A percentile compares a stretch with the other conserved stretches of the same genome.
These are phyloP conservation scores for Auricularia cornea DNA, from an alignment of 768 basidiomycete species.

Conservation along the genomic window DNA sequence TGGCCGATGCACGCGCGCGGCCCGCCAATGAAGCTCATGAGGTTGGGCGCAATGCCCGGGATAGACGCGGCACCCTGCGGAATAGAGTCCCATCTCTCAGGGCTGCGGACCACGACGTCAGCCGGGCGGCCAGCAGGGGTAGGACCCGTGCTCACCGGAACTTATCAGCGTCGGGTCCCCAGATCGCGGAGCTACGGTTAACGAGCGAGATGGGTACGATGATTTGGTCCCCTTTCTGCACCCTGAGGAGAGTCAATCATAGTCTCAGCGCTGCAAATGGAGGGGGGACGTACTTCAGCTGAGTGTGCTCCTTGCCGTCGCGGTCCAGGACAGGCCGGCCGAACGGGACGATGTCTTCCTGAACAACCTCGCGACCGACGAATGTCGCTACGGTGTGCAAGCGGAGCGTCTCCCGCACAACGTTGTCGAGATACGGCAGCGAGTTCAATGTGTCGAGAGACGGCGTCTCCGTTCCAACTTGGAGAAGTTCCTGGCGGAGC, in stretches of 20 bases:
- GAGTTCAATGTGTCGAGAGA: slow-evolving; percentile 60
- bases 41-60: slow-evolving; percentile 54
- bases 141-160: slow-evolving; percentile 39
- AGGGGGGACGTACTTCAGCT: slow-evolving; percentile 26
- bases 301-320: slow-evolving; percentile 32
- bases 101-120: slow-evolving; percentile 31
- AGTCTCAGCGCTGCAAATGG: background rate
- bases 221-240: slow-evolving; percentile 22
- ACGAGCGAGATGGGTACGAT: slow-evolving; percentile 43
- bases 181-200: slow-evolving; percentile 44
- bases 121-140: background rate
- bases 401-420: slow-evolving; percentile 53
- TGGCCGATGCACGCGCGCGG: slow-evolving; percentile 14
- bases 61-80: slow-evolving; percentile 38
- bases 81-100: slow-evolving; percentile 47
- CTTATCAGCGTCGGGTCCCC: slow-evolving; percentile 54
- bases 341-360: slow-evolving; percentile 48
- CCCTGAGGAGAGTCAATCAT: slow-evolving; percentile 17
- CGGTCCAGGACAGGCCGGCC: slow-evolving; percentile 37
- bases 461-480: slow-evolving; percentile 45
- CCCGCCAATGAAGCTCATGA: slow-evolving; percentile 46
- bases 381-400: slow-evolving; percentile 43
- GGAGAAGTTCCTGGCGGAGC: slow-evolving; percentile 50
- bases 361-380: slow-evolving; percentile 35
- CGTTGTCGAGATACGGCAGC: slow-evolving; percentile 61